Evolutionary conservation across 305 asterid species (phyloP), one percentile per base, ranked within the genome.

Genomic region (Withania somnifera): DNA sequence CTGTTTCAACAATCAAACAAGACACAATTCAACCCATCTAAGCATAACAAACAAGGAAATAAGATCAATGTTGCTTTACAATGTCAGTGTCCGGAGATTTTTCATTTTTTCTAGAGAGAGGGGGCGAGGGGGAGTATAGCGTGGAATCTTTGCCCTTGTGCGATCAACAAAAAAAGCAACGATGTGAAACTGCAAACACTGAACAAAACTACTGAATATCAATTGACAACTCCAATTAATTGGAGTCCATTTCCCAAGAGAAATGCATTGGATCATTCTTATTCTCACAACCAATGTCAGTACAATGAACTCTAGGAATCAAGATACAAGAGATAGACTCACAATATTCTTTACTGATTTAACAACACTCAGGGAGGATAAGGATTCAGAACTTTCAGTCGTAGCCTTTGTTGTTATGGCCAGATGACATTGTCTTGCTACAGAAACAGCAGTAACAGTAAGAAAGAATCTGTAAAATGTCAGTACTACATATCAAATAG

Each of bases 1-100:
- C 99, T 95, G 87, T 73, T 47, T 79, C 85, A 82, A 87, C 86
- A 82, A 78, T 36, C 26, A 60, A 54, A 77, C 84, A 28, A 71
- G 32, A 19, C 36, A 36, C 54, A 67, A 24, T 15, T 71, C 32
- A 51, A 67, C 42, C 30, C 71, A 79, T 63, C 11, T 9, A 75
- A 75, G 57, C 28, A 80, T 34, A 58, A 78, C 28, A 38, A 26
- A 34, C 2, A 42, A 81, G 54, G 79, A 20, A 42, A 34, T 20
- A 67, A 7, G 51, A 75, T 17, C 42, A 15, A 75, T 15, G 1
- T 1, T 50, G 60, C 60, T 26, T 45, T 71, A 24, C 15, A 71
- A 11, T 13, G 82, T 61, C 69, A 64, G n/a, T 4, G 30, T n/a
- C 78, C 40, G 24, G 0, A 14, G 2, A 14, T 24, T 14, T 69